Evolutionary conservation across 805 yeast genomes (phyloP), one percentile per base, ranked within the genome.

Genomic region (Yamadazyma kitorensis): DNA sequence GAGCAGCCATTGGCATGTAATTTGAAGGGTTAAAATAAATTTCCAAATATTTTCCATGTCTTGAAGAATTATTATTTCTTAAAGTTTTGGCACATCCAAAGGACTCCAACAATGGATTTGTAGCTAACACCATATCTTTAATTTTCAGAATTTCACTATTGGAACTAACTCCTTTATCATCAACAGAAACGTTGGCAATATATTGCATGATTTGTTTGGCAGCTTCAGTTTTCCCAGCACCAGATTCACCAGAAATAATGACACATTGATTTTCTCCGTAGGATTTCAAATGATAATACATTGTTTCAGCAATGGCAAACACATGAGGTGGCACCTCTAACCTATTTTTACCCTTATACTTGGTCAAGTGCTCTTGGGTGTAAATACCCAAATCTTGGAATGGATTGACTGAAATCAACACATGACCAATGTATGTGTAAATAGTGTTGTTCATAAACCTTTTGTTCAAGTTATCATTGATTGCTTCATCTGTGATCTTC

Each of bases 291-390:
- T 91, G 86, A 64, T 93, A 91, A 61, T 83, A 93, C 95, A 93
- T 88, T 22, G 94, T 67, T 62, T 93, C 99, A 8, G 99, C 98
- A 51, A 93, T 88, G 34, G 98, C 96, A 61, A 82, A 93, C 19
- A 93, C 98, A 62, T 93, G 99, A 3, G 99, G 99, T 12, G 98
- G 95, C 18, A 85, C 96, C 63, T 93, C 99, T 39, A 93, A 69
- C 51, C 99, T 73, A 60, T 93, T 93, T 59, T 89, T 88, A 42
- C 96, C 96, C 58, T 80, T 79, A 55, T 93, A 93, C 13, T 82
- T 69, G 38, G 77, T 76, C 44, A 91, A 67, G 2, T 80, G 80
- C 15, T 78, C 81, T 31, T 78, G 84, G 6, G 97, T 87, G 62
- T 93, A 93, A 33, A 93, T 93, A 2, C 99, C 99, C 52, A 93